Evolutionary conservation across 768 basidiomycete genomes (phyloP), one percentile per base, ranked within the genome.

Genomic region (Leucosporidium scottii): DNA sequence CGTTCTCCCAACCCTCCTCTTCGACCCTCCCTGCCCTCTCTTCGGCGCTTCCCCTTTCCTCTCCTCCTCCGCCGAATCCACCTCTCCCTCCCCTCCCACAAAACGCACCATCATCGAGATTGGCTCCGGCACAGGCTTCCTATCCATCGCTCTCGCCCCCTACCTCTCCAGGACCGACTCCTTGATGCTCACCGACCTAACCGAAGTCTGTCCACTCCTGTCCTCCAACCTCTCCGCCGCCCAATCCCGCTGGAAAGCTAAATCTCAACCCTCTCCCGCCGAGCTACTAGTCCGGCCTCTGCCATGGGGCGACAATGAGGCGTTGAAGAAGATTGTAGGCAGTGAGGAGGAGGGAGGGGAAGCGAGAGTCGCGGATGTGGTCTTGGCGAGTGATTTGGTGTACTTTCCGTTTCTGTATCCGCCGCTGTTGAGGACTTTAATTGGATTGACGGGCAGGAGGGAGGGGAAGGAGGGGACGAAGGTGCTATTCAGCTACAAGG

Each of bases 361-460:
- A 13, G 57, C n/a, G 23, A 34, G 31, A 20, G 10, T 23, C 1
- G 50, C 44, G 12, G 49, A 36, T 58, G 7, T 56, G n/a, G 50
- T 69, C 30, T 69, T 75, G 50, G 69, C 66, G 7, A 30, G 30
- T n/a, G 64, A 72, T 39, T 71, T 92, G 88, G 84, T 93, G 18
- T 93, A 93, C 78, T 93, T 93, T 74, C 88, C 89, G 0, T 85
- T 89, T 66, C 83, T 93, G 1, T 81, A 90, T 17, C 88, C 85
- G 0, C 88, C 88, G 7, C 83, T 93, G 23, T 79, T 93, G 25
- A 84, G 86, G 3, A 85, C 87, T 3, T 81, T 93, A 18, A 79
- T 94, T 4, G 83, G 87, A 27, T 81, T 93, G 27, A 86, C 91
- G 0, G 84, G 86, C 1, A 81, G 80, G 7, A 79, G 20, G 5